phyloP scores from a whole-genome alignment of 148 eudicot species.

The Rhododendron vialii region DNA sequence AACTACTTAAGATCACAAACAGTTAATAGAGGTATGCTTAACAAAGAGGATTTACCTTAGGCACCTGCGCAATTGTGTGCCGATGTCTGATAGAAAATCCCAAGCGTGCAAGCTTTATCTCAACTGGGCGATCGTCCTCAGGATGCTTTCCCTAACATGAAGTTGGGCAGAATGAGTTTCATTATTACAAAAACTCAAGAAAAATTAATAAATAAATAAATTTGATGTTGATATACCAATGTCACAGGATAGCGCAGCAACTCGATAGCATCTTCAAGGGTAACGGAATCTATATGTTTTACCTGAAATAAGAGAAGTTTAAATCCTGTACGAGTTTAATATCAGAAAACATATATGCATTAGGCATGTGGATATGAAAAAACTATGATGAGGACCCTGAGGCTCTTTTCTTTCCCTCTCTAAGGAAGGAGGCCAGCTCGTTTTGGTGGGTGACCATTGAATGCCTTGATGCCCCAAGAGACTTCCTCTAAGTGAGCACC shows the following conservation, averaged over 20 bases:
- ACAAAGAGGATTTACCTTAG: constrained; percentile 55
- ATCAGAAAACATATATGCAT: background rate
- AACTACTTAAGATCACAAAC: background rate
- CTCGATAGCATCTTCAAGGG: constrained; percentile 66
- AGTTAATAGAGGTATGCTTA: background rate
- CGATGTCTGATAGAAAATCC: constrained; percentile 74
- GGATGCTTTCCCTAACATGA: constrained; percentile 77
- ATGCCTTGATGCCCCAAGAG: background rate
- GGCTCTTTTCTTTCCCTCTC: background rate
- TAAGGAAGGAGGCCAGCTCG: background rate
- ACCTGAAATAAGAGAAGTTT: constrained; percentile 32
- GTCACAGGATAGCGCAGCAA: constrained; percentile 72
- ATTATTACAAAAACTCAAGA: background rate
- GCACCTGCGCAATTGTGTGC: constrained; percentile 53
- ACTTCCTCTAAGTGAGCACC: background rate
- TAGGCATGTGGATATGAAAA: background rate
- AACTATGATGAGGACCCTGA: background rate
- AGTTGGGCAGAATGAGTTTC: constrained; percentile 5
- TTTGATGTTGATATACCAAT: constrained; percentile 41
- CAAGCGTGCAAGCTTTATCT: constrained; percentile 48
- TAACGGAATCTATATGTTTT: constrained; percentile 50
- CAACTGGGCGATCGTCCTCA: constrained; percentile 56
- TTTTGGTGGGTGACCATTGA: background rate
- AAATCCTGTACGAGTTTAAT: background rate
- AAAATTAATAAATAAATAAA: background rate